Base-by-base conservation (phyloP, 2,329 filamentous ascomycete species). In the Microcyclosporella mali region DNA sequence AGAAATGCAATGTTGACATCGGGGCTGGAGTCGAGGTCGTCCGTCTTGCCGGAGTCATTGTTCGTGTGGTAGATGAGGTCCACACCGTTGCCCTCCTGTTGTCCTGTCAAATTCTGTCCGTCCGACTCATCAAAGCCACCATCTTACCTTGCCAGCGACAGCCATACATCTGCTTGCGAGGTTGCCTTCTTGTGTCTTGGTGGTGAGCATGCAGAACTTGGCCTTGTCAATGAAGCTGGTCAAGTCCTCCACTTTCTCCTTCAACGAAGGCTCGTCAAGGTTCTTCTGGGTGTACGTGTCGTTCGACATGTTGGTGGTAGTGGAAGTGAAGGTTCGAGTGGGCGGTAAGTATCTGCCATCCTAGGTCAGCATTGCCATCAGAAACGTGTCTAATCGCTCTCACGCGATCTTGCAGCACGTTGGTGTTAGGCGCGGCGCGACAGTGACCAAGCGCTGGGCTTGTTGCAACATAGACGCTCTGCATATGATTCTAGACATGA, bases 171-270 rank as follows among this genome's bases (percentile, higher is more conserved):
- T 75, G n/a, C 84, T 89, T 3, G 84, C 81, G 11, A 95, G 70
- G 37, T 81, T 73, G 10, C 82, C 82, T 28, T 74, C 71, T 2
- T 75, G 70, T 37, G 82, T 80, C 37, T 81, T 75, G 16, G 88
- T 94, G 7, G 88, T 92, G 79, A 94, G 81, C 83, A 94, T 86
- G 65, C 84, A 85, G 62, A 88, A 94, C 68, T 94, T 94, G 71
- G 75, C 77, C 49, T 74, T 72, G 29, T 77, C 73, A 60, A 86
- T 77, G 65, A 94, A 94, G 11, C 72, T 69, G 56, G 74, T 70
- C 30, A 94, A 75, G 46, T 85, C 85, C 46, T 84, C 75, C 50
- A 94, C 72, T 71, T 94, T 94, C 51, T 86, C 77, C 55, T 85
- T 77, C 27, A 88, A 66, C 2, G 80, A 71, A 12, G 74, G 70